Evolutionary conservation across 768 basidiomycete genomes (phyloP), one percentile per base, ranked within the genome.

Genomic region (Collybia sp.): DNA sequence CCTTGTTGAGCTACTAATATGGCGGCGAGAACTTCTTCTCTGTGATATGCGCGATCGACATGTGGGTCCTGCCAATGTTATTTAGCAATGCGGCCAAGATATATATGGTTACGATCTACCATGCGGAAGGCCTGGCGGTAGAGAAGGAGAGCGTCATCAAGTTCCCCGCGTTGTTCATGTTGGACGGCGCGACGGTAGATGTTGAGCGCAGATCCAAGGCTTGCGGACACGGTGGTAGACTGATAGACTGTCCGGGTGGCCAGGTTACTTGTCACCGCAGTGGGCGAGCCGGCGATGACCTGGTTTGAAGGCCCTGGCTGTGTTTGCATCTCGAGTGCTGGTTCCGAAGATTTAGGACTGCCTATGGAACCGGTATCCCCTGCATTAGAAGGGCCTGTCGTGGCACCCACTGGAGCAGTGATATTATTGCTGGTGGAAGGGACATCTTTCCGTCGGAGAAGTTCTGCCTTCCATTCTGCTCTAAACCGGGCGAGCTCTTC

Each of bases 71-170:
- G 48, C 31, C 32, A 9, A 40, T 40, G 15, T 45, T 35, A 2
- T 12, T 32, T 37, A 37, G 13, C 40, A 30, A 32, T 40, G 38
- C 12, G 20, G 17, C 19, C 15, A 33, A 15, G 25, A 43, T 33
- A 30, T 35, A 3, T 42, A 16, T 30, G 13, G 19, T 43, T 32
- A 19, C 47, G 38, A 43, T 13, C 45, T 36, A 73, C 72, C 65
- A 85, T 66, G 43, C 84, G 79, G 61, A 93, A 93, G 2, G 89
- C 89, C 50, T 80, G 78, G 9, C 89, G 81, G 56, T 95, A 96
- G 6, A 92, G 65, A 18, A 63, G 57, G 9, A 93, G 64, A 10
- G 93, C 93, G 30, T 85, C 79, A 52, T 93, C 86, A 41, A 91
- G 69, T 48, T 85, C 69, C 33, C 90, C 81, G 37, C 65, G 67